Evolutionary conservation across 2,329 filamentous ascomycete genomes (phyloP).

Genomic region (Epichloe festucae): DNA sequence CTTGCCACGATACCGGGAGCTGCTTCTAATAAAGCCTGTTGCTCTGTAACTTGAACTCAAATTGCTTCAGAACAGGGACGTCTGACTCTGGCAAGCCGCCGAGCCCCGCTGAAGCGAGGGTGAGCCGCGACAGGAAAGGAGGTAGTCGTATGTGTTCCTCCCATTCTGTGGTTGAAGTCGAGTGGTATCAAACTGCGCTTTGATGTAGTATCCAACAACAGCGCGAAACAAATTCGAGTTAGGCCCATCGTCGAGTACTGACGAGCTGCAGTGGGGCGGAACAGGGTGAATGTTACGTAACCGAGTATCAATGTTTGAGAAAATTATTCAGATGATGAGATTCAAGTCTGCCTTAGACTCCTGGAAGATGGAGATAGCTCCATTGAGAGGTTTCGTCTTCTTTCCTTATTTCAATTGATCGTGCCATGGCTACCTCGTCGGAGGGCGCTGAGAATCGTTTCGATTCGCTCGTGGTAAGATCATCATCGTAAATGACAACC

Average conservation of each 20-base stretch:
- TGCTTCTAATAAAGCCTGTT: conserved; percentile 8
- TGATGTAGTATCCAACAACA: not conserved
- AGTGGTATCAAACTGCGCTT: not conserved
- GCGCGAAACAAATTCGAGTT: not conserved
- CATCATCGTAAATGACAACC: conserved; percentile 26
- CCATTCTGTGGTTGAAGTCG: not conserved
- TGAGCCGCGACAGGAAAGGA: not conserved
- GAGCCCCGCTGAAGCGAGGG: not conserved
- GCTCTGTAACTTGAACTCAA: not conserved
- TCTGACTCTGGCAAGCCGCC: not conserved
- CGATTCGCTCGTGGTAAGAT: conserved; percentile 18
- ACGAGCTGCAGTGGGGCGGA: not conserved
- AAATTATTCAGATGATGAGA: not conserved
- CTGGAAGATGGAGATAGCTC: conserved; percentile 24
- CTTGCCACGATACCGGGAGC: not conserved
- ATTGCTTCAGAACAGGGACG: not conserved
- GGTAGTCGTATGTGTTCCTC: not conserved
- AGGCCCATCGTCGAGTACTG: not conserved
- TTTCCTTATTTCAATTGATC: conserved; percentile 7
- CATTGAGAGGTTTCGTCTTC: conserved; percentile 18
- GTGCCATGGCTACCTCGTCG: conserved; percentile 8
- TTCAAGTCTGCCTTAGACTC: conserved; percentile 15
- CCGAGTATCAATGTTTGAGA: not conserved
- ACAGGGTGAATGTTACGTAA: not conserved
- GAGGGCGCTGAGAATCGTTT: conserved; percentile 18